phyloP scores from a whole-genome alignment of 2,329 filamentous ascomycete genomes.

The Penicillium carneum region DNA sequence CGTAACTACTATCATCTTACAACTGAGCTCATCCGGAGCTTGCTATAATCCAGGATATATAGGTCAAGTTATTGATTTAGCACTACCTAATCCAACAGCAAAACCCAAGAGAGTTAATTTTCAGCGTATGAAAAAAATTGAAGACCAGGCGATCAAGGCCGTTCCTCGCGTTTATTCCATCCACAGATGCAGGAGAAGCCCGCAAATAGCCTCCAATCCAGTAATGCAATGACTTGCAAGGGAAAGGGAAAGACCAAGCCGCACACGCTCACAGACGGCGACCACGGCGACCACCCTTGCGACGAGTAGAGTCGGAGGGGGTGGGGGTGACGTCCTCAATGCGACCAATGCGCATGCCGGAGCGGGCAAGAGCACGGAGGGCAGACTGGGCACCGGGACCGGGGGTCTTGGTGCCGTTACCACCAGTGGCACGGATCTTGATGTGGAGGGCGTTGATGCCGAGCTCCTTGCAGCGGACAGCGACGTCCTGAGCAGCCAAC shows the following conservation, averaged over 20 bases:
- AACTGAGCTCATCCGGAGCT: background rate
- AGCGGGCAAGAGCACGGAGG: conserved; percentile 96
- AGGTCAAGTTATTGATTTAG: conserved; percentile 36
- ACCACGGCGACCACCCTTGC: conserved; percentile 99
- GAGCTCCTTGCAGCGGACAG: conserved; percentile 84
- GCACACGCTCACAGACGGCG: conserved; percentile 86
- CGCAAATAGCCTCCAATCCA: conserved; percentile 46
- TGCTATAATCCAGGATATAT: conserved; percentile 19
- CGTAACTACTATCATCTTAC: background rate
- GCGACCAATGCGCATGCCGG: conserved; percentile 99
- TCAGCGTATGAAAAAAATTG: conserved; percentile 51
- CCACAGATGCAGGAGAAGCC: conserved; percentile 50
- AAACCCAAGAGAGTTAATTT: conserved; percentile 37
- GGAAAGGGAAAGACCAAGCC: conserved; percentile 40
- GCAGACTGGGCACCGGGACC: conserved; percentile 98
- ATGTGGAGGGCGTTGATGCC: conserved; percentile 97
- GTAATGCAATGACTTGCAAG: conserved; percentile 40
- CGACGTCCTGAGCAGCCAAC: conserved; percentile 99
- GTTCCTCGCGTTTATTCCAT: conserved; percentile 63
- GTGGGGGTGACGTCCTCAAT: conserved; percentile 99
- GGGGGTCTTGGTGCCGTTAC: conserved; percentile 99
- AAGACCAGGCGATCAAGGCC: conserved; percentile 61
- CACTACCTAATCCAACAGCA: conserved; percentile 37
- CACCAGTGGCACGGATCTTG: conserved; percentile 99
- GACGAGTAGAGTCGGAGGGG: conserved; percentile 97